Conservation (phyloP, 2,329 filamentous ascomycete genomes). For the Pseudocercospora vitis region DNA sequence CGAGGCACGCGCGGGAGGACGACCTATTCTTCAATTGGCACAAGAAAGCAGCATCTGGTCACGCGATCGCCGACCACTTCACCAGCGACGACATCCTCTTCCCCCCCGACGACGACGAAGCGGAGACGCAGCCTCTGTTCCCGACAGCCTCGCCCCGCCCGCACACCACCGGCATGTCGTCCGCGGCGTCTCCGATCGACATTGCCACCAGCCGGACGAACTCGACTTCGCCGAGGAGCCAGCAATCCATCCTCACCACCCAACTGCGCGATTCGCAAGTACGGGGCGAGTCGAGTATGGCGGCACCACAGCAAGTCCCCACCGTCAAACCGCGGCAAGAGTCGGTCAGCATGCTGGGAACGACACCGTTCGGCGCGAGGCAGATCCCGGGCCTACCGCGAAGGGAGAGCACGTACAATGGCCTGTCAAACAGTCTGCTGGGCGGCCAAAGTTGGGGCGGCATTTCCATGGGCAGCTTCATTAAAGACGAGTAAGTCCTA, state of each 20-base stretch:
- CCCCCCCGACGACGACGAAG: constrained; percentile 31
- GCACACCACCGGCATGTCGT: constrained; percentile 49
- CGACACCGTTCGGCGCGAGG: constrained; percentile 58
- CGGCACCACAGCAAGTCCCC: constrained; percentile 23
- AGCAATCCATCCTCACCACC: constrained; percentile 63
- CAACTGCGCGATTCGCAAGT: constrained; percentile 54
- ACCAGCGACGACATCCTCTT: constrained; percentile 37
- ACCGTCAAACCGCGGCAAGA: constrained; percentile 50
- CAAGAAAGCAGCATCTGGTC: constrained; percentile 19
- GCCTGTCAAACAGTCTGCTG: constrained; percentile 56
- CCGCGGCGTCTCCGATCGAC: constrained; percentile 58
- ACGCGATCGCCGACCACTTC: constrained; percentile 30
- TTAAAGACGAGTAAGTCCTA: constrained; percentile 88
- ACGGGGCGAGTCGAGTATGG: constrained; percentile 29
- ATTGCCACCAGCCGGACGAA: constrained; percentile 55
- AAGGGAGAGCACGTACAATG: constrained; percentile 54
- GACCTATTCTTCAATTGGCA: constrained; percentile 23
- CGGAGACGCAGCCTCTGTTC: constrained; percentile 27
- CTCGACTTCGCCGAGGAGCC: constrained; percentile 60
- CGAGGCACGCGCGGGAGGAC: constrained; percentile 19
- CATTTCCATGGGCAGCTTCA: constrained; percentile 93
- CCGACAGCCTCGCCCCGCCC: constrained; percentile 25
- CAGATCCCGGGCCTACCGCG: constrained; percentile 58
- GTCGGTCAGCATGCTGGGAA: constrained; percentile 52
- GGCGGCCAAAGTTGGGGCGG: constrained; percentile 97